Evolutionary conservation across 1,284 basidiomycete genomes (phyloP).

Genomic region (Porogramme epimiltina): DNA sequence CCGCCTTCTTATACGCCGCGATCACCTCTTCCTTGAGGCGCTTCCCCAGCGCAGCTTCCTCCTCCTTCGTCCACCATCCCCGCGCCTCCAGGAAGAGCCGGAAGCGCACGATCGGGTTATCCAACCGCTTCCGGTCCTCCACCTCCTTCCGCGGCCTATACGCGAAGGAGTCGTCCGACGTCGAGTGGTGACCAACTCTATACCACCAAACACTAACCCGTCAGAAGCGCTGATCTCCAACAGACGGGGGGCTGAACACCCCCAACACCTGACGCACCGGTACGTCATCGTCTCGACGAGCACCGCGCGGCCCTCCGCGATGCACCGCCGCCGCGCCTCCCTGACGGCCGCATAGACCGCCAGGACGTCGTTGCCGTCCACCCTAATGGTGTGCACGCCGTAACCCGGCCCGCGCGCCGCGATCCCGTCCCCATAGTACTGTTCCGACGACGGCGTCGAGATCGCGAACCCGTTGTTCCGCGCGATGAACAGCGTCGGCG

Average conservation of each 20-base stretch:
- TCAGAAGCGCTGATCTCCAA: too few relatives aligned
- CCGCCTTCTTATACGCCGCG: conserved; percentile 77
- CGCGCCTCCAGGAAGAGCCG: conserved; percentile 79
- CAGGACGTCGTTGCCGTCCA: conserved; percentile 93
- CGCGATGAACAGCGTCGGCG: conserved; percentile 75
- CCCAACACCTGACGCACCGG: conserved; percentile 46
- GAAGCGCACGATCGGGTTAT: conserved; percentile 89
- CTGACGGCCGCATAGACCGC: conserved; percentile 84
- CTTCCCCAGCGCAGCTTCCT: conserved; percentile 76
- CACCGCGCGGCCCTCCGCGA: conserved; percentile 82
- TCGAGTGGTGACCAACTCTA: conserved; percentile 92
- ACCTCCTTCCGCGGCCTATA: conserved; percentile 87
- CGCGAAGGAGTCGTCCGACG: conserved; percentile 92
- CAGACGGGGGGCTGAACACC: too few relatives aligned
- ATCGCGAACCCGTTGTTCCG: conserved; percentile 94
- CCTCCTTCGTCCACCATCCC: conserved; percentile 84
- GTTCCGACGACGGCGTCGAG: conserved; percentile 88
- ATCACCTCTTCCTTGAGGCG: conserved; percentile 75
- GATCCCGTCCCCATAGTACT: conserved; percentile 93
- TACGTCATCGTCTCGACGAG: conserved; percentile 94
- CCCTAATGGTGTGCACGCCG: conserved; percentile 87
- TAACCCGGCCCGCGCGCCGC: conserved; percentile 93
- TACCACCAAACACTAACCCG: too few relatives aligned
- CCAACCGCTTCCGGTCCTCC: conserved; percentile 83
- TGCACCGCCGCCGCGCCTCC: conserved; percentile 77